Evolutionary conservation across 1,284 basidiomycete genomes (phyloP).

Genomic region (Leccinum fallax): DNA sequence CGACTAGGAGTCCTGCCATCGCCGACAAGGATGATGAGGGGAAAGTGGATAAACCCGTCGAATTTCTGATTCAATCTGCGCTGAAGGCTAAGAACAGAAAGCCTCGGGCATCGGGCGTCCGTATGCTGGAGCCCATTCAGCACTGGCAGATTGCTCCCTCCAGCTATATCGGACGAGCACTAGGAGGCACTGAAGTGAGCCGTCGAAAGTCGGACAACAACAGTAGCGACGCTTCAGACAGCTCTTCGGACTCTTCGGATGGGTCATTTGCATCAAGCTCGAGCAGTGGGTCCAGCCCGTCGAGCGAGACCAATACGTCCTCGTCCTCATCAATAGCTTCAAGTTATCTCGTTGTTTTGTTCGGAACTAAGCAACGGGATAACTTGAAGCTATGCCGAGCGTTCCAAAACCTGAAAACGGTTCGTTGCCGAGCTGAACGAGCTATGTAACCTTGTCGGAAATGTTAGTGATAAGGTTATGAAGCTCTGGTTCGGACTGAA

Average conservation of each 20-base stretch:
- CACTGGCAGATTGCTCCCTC: not conserved
- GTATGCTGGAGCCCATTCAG: not conserved
- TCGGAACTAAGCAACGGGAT: not conserved
- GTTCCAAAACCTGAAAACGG: slow-evolving; percentile 27
- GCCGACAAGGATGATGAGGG: no score
- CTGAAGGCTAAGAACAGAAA: not conserved
- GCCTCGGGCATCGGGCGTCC: no score
- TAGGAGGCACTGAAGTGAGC: not conserved
- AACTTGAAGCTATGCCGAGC: slow-evolving; percentile 15
- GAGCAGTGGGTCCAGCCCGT: not conserved
- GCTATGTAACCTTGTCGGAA: slow-evolving; percentile 31
- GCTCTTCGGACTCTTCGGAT: not conserved
- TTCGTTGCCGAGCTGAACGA: slow-evolving; percentile 29
- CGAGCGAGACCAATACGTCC: not conserved
- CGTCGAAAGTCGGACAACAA: no score
- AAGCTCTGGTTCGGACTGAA: slow-evolving; percentile 39
- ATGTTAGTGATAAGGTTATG: slow-evolving; percentile 30
- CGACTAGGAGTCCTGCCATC: not conserved
- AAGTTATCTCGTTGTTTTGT: no score
- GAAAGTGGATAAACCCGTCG: no score
- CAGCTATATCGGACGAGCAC: not conserved
- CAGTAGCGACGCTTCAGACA: not conserved
- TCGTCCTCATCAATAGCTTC: not conserved
- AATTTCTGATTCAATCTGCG: not conserved
- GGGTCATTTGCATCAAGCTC: not conserved